These are phyloP conservation scores for Vaccinium darrowii DNA, from an alignment of 148 eudicot species.

Conservation along the genomic window DNA sequence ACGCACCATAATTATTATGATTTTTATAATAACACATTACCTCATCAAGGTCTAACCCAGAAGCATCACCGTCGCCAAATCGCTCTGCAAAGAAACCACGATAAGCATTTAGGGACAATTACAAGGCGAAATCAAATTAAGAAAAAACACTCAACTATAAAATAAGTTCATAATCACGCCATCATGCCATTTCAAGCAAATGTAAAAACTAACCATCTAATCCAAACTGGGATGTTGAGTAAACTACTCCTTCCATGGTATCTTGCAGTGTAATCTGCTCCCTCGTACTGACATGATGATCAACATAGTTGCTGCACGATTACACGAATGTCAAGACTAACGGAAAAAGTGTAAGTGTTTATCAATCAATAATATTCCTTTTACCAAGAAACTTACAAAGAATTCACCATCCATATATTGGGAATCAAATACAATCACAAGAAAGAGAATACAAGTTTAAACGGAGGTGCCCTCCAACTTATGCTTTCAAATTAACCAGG, in stretches of 20 bases:
- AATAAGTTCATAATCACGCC: not conserved
- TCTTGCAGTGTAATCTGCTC: conserved; percentile 98
- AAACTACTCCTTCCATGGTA: conserved; percentile 75
- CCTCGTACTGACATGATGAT: conserved; percentile 91
- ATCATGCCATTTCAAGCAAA: conserved; percentile 14
- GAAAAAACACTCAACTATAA: not conserved
- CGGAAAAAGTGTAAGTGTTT: not conserved
- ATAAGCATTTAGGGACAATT: not conserved
- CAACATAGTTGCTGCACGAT: conserved; percentile 76
- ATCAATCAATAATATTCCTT: not conserved
- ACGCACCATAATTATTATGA: not conserved
- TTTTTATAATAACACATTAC: conserved; percentile 30
- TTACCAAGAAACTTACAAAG: not conserved
- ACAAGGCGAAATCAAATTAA: not conserved
- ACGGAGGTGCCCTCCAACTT: not conserved
- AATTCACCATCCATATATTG: not conserved
- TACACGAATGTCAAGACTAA: conserved; percentile 15
- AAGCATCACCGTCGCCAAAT: conserved; percentile 93
- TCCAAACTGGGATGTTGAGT: conserved; percentile 82
- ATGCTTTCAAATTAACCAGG: not conserved
- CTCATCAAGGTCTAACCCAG: conserved; percentile 93
- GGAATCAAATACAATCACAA: no score
- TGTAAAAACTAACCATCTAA: conserved; percentile 68
- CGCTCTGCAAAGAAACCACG: conserved; percentile 58
- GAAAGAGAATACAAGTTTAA: not conserved